Evolutionary conservation across 805 yeast species (phyloP).

Genomic region (Metschnikowia santaceciliae): DNA sequence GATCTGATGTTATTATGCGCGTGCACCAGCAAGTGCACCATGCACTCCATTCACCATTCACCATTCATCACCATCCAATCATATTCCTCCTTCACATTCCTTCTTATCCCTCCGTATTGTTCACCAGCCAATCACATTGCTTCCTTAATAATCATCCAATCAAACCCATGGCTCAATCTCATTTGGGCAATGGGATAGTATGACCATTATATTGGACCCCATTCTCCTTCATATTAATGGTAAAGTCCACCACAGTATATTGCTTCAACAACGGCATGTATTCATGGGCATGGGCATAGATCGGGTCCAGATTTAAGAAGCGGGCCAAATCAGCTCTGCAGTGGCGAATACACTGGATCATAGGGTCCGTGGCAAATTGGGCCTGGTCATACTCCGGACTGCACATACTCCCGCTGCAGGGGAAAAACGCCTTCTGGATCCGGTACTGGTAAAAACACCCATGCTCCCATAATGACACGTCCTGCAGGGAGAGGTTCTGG

Average conservation of each 20-base stretch:
- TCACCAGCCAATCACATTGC: too few relatives aligned
- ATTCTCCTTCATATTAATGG: conserved; percentile 6
- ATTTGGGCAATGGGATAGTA: neutral
- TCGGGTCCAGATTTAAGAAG: conserved; percentile 3
- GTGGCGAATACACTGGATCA: conserved; percentile 3
- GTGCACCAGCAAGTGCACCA: too few relatives aligned
- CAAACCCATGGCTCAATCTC: too few relatives aligned
- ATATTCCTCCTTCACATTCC: too few relatives aligned
- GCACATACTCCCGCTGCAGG: conserved; percentile 3
- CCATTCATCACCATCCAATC: too few relatives aligned
- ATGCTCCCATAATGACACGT: conserved; percentile 8
- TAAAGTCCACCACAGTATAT: conserved; percentile 5
- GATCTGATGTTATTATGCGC: too few relatives aligned
- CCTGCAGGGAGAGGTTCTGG: conserved; percentile 4
- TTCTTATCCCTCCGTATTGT: too few relatives aligned
- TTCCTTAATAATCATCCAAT: too few relatives aligned
- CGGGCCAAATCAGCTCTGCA: neutral
- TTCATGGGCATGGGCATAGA: conserved; percentile 2
- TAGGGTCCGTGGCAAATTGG: conserved; percentile 7
- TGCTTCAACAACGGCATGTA: conserved; percentile 5
- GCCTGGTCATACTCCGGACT: conserved; percentile 2
- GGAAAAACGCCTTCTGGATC: conserved; percentile 5
- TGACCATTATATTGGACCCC: conserved; percentile 8
- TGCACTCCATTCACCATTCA: too few relatives aligned
- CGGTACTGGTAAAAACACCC: conserved; percentile 9